Conservation (phyloP, 768 basidiomycete genomes). For the Gymnopilus junonius region DNA sequence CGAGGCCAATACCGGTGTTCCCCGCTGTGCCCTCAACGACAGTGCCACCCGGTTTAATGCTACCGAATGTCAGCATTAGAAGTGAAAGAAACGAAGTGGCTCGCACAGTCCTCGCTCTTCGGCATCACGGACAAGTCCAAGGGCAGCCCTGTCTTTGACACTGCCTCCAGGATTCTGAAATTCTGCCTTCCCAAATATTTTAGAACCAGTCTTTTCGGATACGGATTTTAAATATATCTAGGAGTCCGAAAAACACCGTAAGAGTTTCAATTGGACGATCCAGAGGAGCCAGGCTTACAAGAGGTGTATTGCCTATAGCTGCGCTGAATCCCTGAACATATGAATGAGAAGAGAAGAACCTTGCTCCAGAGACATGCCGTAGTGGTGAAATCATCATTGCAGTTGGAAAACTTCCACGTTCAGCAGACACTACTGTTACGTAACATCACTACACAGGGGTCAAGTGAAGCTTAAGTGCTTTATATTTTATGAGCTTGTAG, state of each 20-base stretch:
- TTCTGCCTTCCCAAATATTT: slow-evolving; percentile 95
- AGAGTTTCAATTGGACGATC: not conserved
- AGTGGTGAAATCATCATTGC: slow-evolving; percentile 39
- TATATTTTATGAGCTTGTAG: not conserved
- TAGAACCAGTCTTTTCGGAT: slow-evolving; percentile 81
- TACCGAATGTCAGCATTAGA: slow-evolving; percentile 24
- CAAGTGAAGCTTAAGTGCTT: too few relatives aligned
- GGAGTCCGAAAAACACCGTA: not conserved
- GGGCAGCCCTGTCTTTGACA: slow-evolving; percentile 96
- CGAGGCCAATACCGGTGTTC: slow-evolving; percentile 96
- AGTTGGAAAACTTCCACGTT: slow-evolving; percentile 21
- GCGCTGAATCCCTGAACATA: slow-evolving; percentile 81
- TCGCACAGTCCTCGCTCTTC: slow-evolving; percentile 82
- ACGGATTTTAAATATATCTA: slow-evolving; percentile 85
- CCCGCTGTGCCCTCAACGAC: slow-evolving; percentile 98
- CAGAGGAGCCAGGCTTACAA: slow-evolving; percentile 52
- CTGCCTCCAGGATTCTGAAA: slow-evolving; percentile 98
- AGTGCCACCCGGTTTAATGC: slow-evolving; percentile 91
- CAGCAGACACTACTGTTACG: slow-evolving; percentile 41
- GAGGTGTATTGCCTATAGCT: slow-evolving; percentile 91
- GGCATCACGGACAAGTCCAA: slow-evolving; percentile 85
- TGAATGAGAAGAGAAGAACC: slow-evolving; percentile 42
- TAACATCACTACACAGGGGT: slow-evolving; percentile 13
- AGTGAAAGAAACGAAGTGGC: not conserved
- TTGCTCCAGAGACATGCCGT: slow-evolving; percentile 31